phyloP scores from a whole-genome alignment of 495 filamentous ascomycete species.

The Hypoxylon fragiforme region DNA sequence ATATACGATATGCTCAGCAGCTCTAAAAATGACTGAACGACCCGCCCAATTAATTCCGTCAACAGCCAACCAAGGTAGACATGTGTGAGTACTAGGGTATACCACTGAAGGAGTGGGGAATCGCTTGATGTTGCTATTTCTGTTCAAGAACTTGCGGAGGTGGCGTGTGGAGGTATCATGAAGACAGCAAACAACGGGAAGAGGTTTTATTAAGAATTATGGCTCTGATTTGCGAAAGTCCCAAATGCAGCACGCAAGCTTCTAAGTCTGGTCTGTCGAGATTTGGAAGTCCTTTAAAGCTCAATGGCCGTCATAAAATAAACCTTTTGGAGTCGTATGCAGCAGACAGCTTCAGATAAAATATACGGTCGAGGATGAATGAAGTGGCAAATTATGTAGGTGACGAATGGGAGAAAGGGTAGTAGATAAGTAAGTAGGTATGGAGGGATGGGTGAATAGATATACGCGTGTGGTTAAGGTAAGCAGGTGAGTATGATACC shows the following conservation, averaged over 20 bases:
- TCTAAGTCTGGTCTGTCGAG: slow-evolving; percentile 24
- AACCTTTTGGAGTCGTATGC: slow-evolving; percentile 6
- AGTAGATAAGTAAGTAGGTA: slow-evolving; percentile 12
- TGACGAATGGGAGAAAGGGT: slow-evolving; percentile 13
- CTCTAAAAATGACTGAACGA: slow-evolving; percentile 24
- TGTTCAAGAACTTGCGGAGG: slow-evolving; percentile 2
- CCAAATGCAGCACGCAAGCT: slow-evolving; percentile 14
- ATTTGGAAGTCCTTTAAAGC: slow-evolving; percentile 25
- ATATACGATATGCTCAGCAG: slow-evolving; percentile 22
- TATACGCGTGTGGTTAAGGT: slow-evolving; percentile 17
- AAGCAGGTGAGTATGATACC: slow-evolving; percentile 14
- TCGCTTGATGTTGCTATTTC: slow-evolving; percentile 28
- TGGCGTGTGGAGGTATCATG: slow-evolving; percentile 8
- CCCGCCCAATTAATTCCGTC: slow-evolving; percentile 28
- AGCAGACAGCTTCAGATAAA: slow-evolving; percentile 11
- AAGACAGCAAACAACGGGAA: slow-evolving; percentile 23
- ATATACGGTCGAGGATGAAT: not conserved
- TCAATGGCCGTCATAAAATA: slow-evolving; percentile 27
- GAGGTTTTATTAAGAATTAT: slow-evolving; percentile 30
- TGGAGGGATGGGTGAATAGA: not conserved
- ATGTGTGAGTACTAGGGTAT: slow-evolving; percentile 21
- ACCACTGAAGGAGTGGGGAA: slow-evolving; percentile 4
- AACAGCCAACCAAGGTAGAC: slow-evolving; percentile 17
- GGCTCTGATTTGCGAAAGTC: slow-evolving; percentile 12
- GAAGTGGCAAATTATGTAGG: not conserved